Conservation (phyloP, 2,329 filamentous ascomycete species). For the Penicillium sp. region DNA sequence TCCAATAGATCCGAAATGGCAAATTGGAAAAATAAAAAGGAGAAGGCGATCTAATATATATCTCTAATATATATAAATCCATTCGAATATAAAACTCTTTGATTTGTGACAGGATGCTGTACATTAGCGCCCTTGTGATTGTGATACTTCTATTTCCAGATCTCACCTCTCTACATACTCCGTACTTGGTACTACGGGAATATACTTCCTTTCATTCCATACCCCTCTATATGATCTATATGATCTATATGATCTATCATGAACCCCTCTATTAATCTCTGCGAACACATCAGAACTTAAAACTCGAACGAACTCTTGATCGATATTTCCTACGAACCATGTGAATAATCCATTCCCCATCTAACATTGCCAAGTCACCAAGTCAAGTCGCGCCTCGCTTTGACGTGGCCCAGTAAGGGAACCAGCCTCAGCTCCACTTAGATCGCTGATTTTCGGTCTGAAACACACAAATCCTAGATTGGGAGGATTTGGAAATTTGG, state of each 20-base stretch:
- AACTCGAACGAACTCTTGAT: neutral
- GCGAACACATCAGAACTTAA: neutral
- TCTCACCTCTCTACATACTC: neutral
- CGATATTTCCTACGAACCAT: neutral
- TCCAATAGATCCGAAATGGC: neutral
- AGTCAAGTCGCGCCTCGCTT: conserved; percentile 4
- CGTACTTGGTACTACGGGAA: no score
- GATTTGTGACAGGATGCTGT: conserved; percentile 6
- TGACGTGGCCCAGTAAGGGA: conserved; percentile 3
- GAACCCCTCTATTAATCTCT: conserved; percentile 18
- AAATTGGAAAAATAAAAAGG: neutral
- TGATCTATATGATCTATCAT: conserved; percentile 23
- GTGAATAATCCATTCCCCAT: neutral
- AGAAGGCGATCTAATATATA: no score
- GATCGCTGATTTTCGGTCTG: neutral
- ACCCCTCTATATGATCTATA: conserved; percentile 19
- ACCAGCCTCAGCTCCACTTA: conserved; percentile 3
- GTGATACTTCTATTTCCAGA: conserved; percentile 24
- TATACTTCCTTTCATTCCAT: neutral
- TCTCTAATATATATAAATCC: no score
- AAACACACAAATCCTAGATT: neutral
- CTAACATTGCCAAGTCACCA: neutral
- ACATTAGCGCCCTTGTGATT: conserved; percentile 12
- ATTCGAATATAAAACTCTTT: neutral
- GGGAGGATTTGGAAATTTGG: neutral